A percentile compares a stretch with the other conserved stretches of the same genome.
Conservation (phyloP, 441 rosid species). For the Adansonia madagascariensis region DNA sequence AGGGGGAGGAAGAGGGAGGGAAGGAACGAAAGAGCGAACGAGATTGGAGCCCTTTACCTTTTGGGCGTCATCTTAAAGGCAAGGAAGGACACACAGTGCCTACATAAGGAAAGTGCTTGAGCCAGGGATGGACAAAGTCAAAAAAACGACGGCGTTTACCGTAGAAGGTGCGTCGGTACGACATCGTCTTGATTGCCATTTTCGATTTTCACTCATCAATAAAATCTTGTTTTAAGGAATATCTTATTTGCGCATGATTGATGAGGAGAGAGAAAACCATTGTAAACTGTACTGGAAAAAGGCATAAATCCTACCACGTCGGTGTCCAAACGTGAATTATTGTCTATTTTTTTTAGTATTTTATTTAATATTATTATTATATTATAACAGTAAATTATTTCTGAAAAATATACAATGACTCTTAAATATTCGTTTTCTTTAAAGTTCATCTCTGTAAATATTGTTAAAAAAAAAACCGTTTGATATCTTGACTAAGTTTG, state of each 20-base stretch:
- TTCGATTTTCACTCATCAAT: background rate
- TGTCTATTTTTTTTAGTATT: too few relatives aligned
- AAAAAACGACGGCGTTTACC: conserved; percentile 29
- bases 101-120: background rate
- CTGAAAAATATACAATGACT: background rate
- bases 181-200: background rate
- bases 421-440: background rate
- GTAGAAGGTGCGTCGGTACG: background rate
- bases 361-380: too few relatives aligned
- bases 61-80: conserved; percentile 23
- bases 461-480: too few relatives aligned
- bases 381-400: background rate
- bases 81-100: conserved; percentile 25
- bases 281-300: background rate
- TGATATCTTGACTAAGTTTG: too few relatives aligned
- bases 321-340: background rate
- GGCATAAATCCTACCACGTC: background rate
- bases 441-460: too few relatives aligned
- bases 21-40: background rate
- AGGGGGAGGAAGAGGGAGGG: background rate
- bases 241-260: background rate
- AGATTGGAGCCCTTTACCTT: background rate
- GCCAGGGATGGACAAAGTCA: conserved; percentile 10
- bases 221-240: background rate
- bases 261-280: background rate